Evolutionary conservation across 2,329 filamentous ascomycete genomes (phyloP), one percentile per base, ranked within the genome.

Genomic region (Alternaria atra): DNA sequence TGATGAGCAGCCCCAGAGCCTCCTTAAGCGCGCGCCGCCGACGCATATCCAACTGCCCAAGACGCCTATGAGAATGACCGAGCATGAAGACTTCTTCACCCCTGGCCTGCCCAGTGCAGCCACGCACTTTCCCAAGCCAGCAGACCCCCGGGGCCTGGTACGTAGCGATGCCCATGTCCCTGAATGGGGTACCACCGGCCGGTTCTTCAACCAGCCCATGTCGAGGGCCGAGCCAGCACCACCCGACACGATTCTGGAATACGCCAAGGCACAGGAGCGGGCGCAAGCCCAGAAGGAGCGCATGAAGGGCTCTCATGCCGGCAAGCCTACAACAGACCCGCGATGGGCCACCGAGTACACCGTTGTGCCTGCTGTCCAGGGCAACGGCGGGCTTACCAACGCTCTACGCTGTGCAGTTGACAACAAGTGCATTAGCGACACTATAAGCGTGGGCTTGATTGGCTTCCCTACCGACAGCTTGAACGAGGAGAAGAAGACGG

Each of bases 401-500:
- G 94, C 94, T 4, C 89, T 95, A 34, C 89, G 92, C 64, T 92
- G 93, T 15, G 91, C 92, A 2, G 84, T 87, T 15, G 87, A 92
- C 47, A 87, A 89, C 55, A 90, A 89, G 20, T 85, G 86, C 63
- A 81, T 93, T 9, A 84, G 86, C 20, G 91, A 97, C 56, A 90
- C 92, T 73, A 90, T 90, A n/a, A 97, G 92, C 89, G 91, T 98
- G 5, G 94, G 94, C 54, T 96, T 94, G 0, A 81, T 98, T 43
- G 95, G 94, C 20, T 97, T 97, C 88, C 94, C 94, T 0, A 97
- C 93, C 0, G 94, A 98, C 79, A 90, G 90, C 7, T 84, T 98
- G 25, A 85, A 90, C 37, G 88, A 89, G 42, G 87, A 90, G 70
- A 89, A 92, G 73, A 94, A 91, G 75, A 85, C 91, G 59, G 91